These are phyloP conservation scores for Juglanconis oblonga DNA, from an alignment of 2,329 filamentous ascomycete genomes.

Conservation along the genomic window DNA sequence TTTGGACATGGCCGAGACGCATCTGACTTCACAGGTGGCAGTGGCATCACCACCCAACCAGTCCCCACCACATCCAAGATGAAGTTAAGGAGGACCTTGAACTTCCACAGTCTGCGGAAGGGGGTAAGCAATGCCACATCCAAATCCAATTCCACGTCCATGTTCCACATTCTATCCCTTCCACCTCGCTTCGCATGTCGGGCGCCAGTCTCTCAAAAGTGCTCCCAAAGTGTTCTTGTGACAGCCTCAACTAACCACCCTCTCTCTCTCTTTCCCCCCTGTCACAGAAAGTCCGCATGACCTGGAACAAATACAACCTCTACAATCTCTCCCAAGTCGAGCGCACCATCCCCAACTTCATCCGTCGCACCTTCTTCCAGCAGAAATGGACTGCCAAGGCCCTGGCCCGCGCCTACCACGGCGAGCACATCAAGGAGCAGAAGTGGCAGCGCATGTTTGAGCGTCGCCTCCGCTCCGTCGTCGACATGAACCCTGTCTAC, in stretches of 20 bases:
- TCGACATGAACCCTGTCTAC: constrained; percentile 79
- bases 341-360: constrained; percentile 16
- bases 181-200: too few relatives aligned
- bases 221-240: background rate
- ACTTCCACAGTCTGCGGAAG: constrained; percentile 65
- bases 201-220: background rate
- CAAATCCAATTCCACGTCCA: constrained; percentile 4
- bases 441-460: constrained; percentile 95
- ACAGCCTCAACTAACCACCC: background rate
- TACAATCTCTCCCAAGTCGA: constrained; percentile 67
- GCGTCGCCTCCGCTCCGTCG: constrained; percentile 73
- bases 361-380: constrained; percentile 79
- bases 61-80: constrained; percentile 33
- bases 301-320: constrained; percentile 97
- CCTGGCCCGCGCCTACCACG: constrained; percentile 81
- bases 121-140: constrained; percentile 47
- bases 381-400: constrained; percentile 97
- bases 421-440: constrained; percentile 88
- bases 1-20: constrained; percentile 2
- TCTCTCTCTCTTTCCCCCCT: background rate
- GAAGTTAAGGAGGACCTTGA: constrained; percentile 53
- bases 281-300: constrained; percentile 81
- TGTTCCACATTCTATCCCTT: background rate
- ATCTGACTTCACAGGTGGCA: background rate
- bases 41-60: constrained; percentile 4